Evolutionary conservation across 768 basidiomycete species (phyloP).

Genomic region (Pisolithus tinctorius): DNA sequence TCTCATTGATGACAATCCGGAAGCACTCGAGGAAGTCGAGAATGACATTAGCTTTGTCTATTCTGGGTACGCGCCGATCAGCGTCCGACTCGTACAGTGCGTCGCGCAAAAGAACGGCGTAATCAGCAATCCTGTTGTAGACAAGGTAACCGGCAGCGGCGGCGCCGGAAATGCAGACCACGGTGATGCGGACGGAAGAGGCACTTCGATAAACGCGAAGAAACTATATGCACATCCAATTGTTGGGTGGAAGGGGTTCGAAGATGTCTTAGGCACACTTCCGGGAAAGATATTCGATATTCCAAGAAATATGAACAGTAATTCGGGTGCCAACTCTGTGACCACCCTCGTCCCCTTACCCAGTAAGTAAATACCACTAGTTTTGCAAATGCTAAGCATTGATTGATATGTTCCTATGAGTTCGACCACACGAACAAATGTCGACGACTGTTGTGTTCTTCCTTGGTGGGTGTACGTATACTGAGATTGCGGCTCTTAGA

Average conservation of each 20-base stretch:
- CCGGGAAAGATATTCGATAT: conserved; percentile 87
- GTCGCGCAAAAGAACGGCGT: conserved; percentile 88
- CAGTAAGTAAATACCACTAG: conserved; percentile 25
- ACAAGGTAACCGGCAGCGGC: not conserved
- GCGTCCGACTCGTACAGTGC: conserved; percentile 87
- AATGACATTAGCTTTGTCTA: conserved; percentile 96
- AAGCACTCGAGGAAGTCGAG: conserved; percentile 74
- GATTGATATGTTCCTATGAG: conserved; percentile 20
- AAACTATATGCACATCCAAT: conserved; percentile 86
- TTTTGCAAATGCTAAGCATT: not conserved
- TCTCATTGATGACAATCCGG: conserved; percentile 82
- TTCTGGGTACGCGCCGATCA: conserved; percentile 94
- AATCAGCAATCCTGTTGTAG: conserved; percentile 61
- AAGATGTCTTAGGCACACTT: conserved; percentile 76
- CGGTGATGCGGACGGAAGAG: conserved; percentile 33
- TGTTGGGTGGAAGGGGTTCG: conserved; percentile 96
- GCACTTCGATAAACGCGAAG: conserved; percentile 31
- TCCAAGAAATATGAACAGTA: conserved; percentile 36
- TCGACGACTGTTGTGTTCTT: conserved; percentile 93
- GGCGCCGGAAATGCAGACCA: conserved; percentile 39
- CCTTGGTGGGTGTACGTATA: conserved; percentile 94
- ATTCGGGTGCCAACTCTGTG: conserved; percentile 22
- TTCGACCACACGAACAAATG: conserved; percentile 47
- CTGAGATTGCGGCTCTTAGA: conserved; percentile 91
- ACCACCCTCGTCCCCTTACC: conserved; percentile 24